phyloP scores from a whole-genome alignment of 2,329 filamentous ascomycete species.

The Monilinia polystroma region DNA sequence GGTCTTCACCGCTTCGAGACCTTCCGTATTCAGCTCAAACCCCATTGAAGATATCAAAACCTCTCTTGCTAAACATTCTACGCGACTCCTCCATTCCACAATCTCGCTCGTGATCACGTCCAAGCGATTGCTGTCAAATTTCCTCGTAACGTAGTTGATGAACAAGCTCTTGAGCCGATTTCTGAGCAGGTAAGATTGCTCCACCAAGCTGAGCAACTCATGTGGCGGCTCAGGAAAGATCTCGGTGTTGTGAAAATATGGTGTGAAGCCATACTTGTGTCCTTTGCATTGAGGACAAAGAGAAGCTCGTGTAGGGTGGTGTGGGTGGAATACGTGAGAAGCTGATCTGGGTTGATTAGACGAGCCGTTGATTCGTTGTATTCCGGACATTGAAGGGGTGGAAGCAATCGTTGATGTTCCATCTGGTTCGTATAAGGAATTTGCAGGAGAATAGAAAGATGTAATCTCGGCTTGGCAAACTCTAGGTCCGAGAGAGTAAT shows the following conservation, averaged over 20 bases:
- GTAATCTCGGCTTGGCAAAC: slow-evolving; percentile 11
- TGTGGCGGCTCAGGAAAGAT: slow-evolving; percentile 34
- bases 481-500: neutral
- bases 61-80: slow-evolving; percentile 26
- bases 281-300: slow-evolving; percentile 33
- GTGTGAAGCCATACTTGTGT: slow-evolving; percentile 32
- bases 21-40: slow-evolving; percentile 17
- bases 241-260: slow-evolving; percentile 35
- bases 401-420: slow-evolving; percentile 9
- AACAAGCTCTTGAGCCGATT: slow-evolving; percentile 34
- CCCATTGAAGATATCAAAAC: slow-evolving; percentile 23
- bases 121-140: slow-evolving; percentile 21
- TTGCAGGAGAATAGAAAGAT: slow-evolving; percentile 16
- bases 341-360: neutral
- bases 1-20: slow-evolving; percentile 21
- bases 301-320: neutral
- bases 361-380: neutral
- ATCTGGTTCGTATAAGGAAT: slow-evolving; percentile 16
- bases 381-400: slow-evolving; percentile 14
- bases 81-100: slow-evolving; percentile 24
- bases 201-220: slow-evolving; percentile 29
- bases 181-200: slow-evolving; percentile 32
- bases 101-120: slow-evolving; percentile 25
- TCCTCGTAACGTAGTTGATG: slow-evolving; percentile 30
- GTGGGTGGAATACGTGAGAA: neutral